Evolutionary conservation across 768 basidiomycete species (phyloP), one percentile per base, ranked within the genome.

Genomic region (Leccinum ochraceum): DNA sequence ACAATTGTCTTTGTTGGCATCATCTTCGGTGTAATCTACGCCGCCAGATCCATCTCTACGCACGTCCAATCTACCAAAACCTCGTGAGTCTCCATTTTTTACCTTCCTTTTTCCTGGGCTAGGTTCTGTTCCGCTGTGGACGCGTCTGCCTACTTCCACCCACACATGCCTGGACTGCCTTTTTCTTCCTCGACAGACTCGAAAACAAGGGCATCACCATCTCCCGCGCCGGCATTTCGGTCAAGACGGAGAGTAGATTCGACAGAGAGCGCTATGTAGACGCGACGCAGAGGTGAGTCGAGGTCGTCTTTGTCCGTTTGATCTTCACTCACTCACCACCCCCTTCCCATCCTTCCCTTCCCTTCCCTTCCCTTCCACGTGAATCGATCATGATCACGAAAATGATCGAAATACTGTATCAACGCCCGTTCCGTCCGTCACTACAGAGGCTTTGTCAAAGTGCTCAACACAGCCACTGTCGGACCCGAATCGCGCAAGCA

Each of bases 231-330:
- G 89, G 89, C 4, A 78, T 90, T 13, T 81, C 86, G 0, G 77
- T 91, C 48, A 89, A 88, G 74, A 90, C 88, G 1, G 70, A 78
- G 22, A 81, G 79, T 60, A 79, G 80, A 6, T 80, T 87, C 62
- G 83, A 84, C 61, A 77, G 86, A 44, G 83, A 87, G 56, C 80
- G 82, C 46, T 90, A 90, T 61, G 75, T 90, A 3, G 88, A 90
- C 66, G 87, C 88, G 7, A 90, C 88, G 16, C 89, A 90, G 67
- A 76, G 89, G 89, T 88, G 32, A 55, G 57, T 32, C 2, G n/a
- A 44, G n/a, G 10, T n/a, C n/a, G 10, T 44, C 44, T 44, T 20
- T 28, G 7, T 28, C 28, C 28, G 7, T 28, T 44, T 44, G n/a
- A 42, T 6, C 17, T 8, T 42, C 39, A 16, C 26, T 11, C 24